A percentile compares a stretch with the other conserved stretches of the same genome.
These are phyloP conservation scores for Wickerhamomyces sp. DNA, from an alignment of 1,139 yeast genomes.

Conservation along the genomic window DNA sequence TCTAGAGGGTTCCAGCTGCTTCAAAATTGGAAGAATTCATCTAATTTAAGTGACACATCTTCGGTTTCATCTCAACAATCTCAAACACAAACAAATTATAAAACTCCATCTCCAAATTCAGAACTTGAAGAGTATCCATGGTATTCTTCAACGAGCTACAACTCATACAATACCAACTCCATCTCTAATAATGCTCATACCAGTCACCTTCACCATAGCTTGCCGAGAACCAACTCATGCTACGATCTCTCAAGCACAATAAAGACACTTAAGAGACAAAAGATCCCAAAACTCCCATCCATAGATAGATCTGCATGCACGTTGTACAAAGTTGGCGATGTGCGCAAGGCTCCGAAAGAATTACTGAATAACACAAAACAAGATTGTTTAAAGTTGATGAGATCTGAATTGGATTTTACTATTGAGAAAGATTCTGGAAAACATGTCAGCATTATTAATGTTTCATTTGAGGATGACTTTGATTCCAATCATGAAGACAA, in stretches of 20 bases:
- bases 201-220: conserved; percentile 3
- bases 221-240: conserved; percentile 5
- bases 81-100: conserved; percentile 1
- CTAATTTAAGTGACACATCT: conserved; percentile 14
- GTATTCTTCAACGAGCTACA: conserved; percentile 9
- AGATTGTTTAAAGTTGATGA: conserved; percentile 12
- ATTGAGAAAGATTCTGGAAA: conserved; percentile 9
- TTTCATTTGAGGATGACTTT: conserved; percentile 9
- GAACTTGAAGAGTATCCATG: conserved; percentile 25
- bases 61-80: conserved; percentile 9
- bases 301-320: conserved; percentile 18
- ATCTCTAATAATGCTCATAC: not conserved
- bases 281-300: conserved; percentile 17
- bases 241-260: conserved; percentile 4
- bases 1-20: conserved; percentile 20
- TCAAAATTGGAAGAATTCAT: conserved; percentile 21
- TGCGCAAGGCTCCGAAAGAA: conserved; percentile 2
- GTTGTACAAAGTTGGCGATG: conserved; percentile 9
- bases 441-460: conserved; percentile 12
- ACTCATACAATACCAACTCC: conserved; percentile 1
- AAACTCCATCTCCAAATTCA: conserved; percentile 18
- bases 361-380: conserved; percentile 1
- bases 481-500: not conserved
- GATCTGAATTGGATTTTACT: not conserved
- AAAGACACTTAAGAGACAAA: conserved; percentile 8